Evolutionary conservation across 495 filamentous ascomycete genomes (phyloP).

Genomic region (Aeminium ludgeri): DNA sequence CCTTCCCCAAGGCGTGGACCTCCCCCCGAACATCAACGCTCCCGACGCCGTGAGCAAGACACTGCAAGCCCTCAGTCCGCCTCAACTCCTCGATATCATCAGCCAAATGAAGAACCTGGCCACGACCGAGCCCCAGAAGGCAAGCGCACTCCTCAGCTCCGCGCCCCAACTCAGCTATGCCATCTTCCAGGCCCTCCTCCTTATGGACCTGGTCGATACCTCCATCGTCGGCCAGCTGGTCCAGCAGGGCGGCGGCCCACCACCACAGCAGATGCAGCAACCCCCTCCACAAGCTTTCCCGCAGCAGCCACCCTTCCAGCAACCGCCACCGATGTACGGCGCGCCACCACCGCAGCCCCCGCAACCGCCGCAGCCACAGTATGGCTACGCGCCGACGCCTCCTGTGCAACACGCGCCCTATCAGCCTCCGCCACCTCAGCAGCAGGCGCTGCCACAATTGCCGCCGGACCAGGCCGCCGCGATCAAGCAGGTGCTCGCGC

Average conservation of each 20-base stretch:
- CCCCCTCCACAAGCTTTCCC: conserved; percentile 17
- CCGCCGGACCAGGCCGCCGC: conserved; percentile 31
- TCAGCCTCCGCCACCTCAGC: conserved; percentile 28
- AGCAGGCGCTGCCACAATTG: conserved; percentile 24
- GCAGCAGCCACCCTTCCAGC: conserved; percentile 14
- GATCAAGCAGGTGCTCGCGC: conserved; percentile 54
- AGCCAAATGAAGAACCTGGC: conserved; percentile 85
- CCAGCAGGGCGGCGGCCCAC: conserved; percentile 29
- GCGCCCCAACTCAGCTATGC: conserved; percentile 91
- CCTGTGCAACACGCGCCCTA: conserved; percentile 34
- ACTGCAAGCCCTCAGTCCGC: conserved; percentile 63
- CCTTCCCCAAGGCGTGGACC: conserved; percentile 66
- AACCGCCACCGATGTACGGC: not conserved
- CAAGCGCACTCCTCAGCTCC: conserved; percentile 70
- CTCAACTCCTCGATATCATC: conserved; percentile 86
- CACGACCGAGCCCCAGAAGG: conserved; percentile 61
- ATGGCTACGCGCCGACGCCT: conserved; percentile 31
- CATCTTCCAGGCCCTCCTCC: conserved; percentile 83
- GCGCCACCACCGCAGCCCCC: not conserved
- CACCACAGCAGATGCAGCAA: conserved; percentile 14
- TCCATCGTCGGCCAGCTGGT: conserved; percentile 39
- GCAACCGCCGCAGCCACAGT: conserved; percentile 2
- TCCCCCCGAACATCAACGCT: conserved; percentile 63
- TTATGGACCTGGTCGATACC: conserved; percentile 81
- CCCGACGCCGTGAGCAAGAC: conserved; percentile 85